Evolutionary conservation across 345 rosid species (phyloP), one percentile per base, ranked within the genome.

Genomic region (Isatis tinctoria): DNA sequence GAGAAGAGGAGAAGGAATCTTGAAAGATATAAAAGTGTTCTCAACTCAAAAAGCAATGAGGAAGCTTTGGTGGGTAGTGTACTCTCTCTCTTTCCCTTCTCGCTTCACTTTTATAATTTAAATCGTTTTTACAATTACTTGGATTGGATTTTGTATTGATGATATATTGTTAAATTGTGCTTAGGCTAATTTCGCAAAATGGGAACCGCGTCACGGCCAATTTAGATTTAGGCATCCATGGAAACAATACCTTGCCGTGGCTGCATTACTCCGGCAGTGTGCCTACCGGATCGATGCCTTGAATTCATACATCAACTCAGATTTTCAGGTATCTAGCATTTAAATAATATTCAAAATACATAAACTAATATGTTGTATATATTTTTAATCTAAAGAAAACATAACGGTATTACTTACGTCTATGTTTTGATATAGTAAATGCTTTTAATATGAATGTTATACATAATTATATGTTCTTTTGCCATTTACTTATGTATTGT

Each of bases 141-240:
- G 28, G 2, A 71, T 26, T 47, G 37, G 14, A 67, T 5, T 58
- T n/a, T 39, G 45, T 41, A 57, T 27, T 33, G 8, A 27, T 67
- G 12, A 48, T 67, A 14, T 58, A 22, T 63, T 64, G 44, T 56
- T 56, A 0, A 18, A 3, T 4, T 59, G 44, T 39, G 13, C 8
- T 58, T 60, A 94, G 98, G 88, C 83, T 53, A 86, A 82, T 79
- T 91, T 92, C 65, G 97, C 97, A 5, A 88, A 79, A 84, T 95
- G 99, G 99, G 99, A 95, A 80, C 99, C 97, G 6, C 87, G 94
- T 85, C 97, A 95, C 47, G 92, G 97, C 2, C 82, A 82, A 40
- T 95, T 90, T 67, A 92, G 97, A 33, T 79, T 87, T 17, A 82
- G 81, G 60, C 85, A 92, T 57, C 97, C 97, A 11, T 95, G 97